Base-by-base conservation (phyloP, 1,139 yeast genomes). In the Scheffersomyces cryptocercus region DNA sequence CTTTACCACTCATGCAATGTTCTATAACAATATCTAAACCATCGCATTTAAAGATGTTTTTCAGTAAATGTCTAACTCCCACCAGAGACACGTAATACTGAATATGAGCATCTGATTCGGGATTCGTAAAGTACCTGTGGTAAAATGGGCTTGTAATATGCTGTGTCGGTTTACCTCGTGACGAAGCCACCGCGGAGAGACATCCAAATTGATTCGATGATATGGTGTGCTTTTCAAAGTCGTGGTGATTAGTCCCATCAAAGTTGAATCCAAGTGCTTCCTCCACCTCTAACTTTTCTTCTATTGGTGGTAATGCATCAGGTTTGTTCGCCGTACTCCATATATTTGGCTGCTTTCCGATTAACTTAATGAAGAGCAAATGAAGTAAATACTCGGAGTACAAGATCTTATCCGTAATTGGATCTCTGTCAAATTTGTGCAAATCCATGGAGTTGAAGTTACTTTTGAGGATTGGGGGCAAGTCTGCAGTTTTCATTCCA, bases 81-180 rank as follows among this genome's bases (percentile, higher is more conserved):
- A 65, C 65, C n/a, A 70, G 55, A 0, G 93, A 81, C 1, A 78
- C 81, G 56, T 84, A 90, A 59, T 90, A 90, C 59, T 91, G 97
- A 10, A 80, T 62, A 56, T 84, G 86, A 0, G 96, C 73, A 50
- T 87, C 95, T 0, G 96, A 87, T 58, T 87, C 95, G 0, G 98
- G 98, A 53, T 91, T 90, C 9, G 93, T 84, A 63, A 88, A 89
- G 57, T 79, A 88, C 38, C 81, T 75, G 57, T 88, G 96, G 42
- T 82, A 79, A 50, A 85, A 84, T 0, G 96, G 96, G 5, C 93
- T 85, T 2, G 55, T 56, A 33, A 65, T 55, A 3, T 44, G 10
- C 11, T 20, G n/a, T 14, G 24, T 10, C 15, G 37, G 10, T 35
- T 35, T 26, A 24, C 28, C 24, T 30, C 20, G 29, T 5, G 3